These are phyloP conservation scores for Aspergillus piperis DNA, from an alignment of 2,329 filamentous ascomycete genomes.

Conservation along the genomic window DNA sequence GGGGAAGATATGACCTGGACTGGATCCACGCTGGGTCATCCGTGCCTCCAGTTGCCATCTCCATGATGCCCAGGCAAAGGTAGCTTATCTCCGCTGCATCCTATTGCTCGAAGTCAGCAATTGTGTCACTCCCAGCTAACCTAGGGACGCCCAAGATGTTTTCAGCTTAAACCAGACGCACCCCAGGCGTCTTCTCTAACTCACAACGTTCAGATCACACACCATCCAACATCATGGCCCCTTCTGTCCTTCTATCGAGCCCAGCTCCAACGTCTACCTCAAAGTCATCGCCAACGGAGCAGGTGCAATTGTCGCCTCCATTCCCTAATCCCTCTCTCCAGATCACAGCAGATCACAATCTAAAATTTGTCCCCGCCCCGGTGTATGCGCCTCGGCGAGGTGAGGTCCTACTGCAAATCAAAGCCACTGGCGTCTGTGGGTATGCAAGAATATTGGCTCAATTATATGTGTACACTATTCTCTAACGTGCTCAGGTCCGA, in stretches of 20 bases:
- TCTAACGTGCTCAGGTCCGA: conserved; percentile 54
- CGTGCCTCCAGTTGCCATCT: conserved; percentile 4
- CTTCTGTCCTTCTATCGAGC: conserved; percentile 2
- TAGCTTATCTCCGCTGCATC: background rate
- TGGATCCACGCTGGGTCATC: background rate
- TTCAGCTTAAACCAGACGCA: background rate
- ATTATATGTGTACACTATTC: background rate
- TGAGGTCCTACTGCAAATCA: conserved; percentile 63
- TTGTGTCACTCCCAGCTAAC: background rate
- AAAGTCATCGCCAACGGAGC: background rate
- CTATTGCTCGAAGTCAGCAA: background rate
- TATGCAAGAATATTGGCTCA: conserved; percentile 28
- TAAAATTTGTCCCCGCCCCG: conserved; percentile 60
- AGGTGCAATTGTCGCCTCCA: background rate
- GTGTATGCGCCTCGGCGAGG: conserved; percentile 56
- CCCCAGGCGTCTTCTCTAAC: background rate
- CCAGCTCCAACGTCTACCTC: background rate
- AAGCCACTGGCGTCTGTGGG: conserved; percentile 66
- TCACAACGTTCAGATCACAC: no score
- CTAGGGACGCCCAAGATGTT: background rate
- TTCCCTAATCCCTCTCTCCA: conserved; percentile 58
- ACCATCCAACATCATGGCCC: conserved; percentile 7
- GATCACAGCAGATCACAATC: conserved; percentile 61
- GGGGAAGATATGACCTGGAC: background rate
- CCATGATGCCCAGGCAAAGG: background rate